Base-by-base conservation (phyloP, 768 basidiomycete species). In the Boletellus ananas region DNA sequence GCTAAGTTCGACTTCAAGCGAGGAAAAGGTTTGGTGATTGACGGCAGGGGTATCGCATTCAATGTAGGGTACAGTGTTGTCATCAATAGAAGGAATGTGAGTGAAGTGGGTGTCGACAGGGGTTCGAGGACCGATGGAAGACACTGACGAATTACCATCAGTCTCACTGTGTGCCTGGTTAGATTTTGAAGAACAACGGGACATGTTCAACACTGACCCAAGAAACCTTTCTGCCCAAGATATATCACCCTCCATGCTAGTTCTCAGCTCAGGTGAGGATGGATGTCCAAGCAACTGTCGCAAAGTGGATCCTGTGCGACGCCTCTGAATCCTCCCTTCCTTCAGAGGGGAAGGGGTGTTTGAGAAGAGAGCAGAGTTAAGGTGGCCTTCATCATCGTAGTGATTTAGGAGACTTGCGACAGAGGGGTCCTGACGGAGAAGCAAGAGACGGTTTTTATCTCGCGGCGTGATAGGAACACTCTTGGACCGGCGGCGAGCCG, bases 161-260 rank as follows among this genome's bases (percentile, higher is more conserved):
- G 71, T 74, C 62, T 79, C 79, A 11, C 79, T 81, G 51, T 35
- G 39, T 40, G 18, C 16, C 27, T 35, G 10, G 34, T 67, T 31
- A 65, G 54, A 17, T 31, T 37, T 18, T 41, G 31, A 21, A n/a
- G 38, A n/a, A 21, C 9, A 29, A 34, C 34, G 36, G 14, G 34
- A 39, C 13, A 7, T 12, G 35, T 33, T 25, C 23, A 13, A 6
- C 0, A 60, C 81, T 50, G 57, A 89, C 88, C 75, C 78, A 46
- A 90, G 72, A 65, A 79, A 83, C 37, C 79, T 77, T 69, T 91
- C 88, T 12, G 88, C 88, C 88, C 88, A 91, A 2, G 87, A 90
- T 47, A 91, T 88, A 57, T 90, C 87, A 7, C 87, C 82, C 63
- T 88, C 85, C 1, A 61, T 68, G 54, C 72, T 61, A 48, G 72